Conservation (phyloP, 2,329 filamentous ascomycete genomes). For the Thielaviopsis populi region DNA sequence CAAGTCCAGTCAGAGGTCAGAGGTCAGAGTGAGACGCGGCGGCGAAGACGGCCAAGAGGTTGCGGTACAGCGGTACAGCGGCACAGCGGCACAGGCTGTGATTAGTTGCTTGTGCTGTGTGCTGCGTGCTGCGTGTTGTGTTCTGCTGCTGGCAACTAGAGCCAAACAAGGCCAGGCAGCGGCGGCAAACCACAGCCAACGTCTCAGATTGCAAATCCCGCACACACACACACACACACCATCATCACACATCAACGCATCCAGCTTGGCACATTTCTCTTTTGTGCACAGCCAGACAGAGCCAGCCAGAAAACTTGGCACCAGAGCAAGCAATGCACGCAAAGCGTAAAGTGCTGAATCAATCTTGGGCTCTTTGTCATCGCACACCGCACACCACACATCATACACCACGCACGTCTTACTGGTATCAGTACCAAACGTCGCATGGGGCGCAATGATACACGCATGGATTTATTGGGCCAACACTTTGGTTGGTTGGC, state of each 20-base stretch:
- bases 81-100: too few species aligned
- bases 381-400: too few species aligned
- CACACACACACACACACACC: too few species aligned
- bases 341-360: not conserved
- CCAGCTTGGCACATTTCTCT: too few species aligned
- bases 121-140: not conserved
- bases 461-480: not conserved
- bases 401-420: not conserved
- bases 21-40: not conserved
- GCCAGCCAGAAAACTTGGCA: not conserved
- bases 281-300: not conserved
- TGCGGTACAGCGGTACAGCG: too few species aligned
- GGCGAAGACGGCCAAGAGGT: not conserved
- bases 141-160: not conserved
- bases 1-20: not conserved
- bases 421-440: too few species aligned
- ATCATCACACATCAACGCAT: not conserved
- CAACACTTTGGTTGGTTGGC: not conserved
- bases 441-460: not conserved
- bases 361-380: not conserved
- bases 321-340: not conserved
- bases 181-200: not conserved
- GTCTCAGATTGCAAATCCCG: not conserved
- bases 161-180: not conserved
- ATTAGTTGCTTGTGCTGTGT: too few species aligned